Base-by-base conservation (phyloP, 257 asterid genomes). In the Nicotiana tomentosiformis region DNA sequence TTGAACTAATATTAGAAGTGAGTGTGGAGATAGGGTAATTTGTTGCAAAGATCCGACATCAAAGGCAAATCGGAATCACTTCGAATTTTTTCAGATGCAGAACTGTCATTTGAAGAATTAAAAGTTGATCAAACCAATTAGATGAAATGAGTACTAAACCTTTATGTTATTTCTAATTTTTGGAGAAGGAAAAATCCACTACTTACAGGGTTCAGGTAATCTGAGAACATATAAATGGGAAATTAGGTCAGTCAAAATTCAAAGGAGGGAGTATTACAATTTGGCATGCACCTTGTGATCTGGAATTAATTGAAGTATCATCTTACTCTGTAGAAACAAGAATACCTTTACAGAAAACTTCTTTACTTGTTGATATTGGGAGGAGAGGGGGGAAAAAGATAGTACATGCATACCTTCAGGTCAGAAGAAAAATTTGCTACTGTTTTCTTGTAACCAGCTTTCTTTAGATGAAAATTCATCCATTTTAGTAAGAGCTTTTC, bases 381-480 rank as follows among this genome's bases (percentile, higher is more conserved):
- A 46, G 62, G 62, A 1, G 23, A 23, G 80, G 26, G 14, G 15
- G 26, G 23, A 26, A 15, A 26, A 49, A 2, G 26, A 23, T 23
- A 23, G 26, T 23, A 23, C 26, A 23, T 23, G 26, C 17, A 15
- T 87, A 96, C 99, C 97, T 96, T 96, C 89, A 96, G 35, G 84
- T 96, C 99, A 29, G 99, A 93, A 74, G 98, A 88, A 90, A 96
- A 96, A 88, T 96, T 96, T 77, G 97, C 18, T 66, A 96, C 98
- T 60, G 90, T 87, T 85, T 93, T 96, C 78, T 93, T 82, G 90
- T 94, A 96, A 82, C 99, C 99, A 5, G 91, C 98, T 92, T 92
- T 94, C 86, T 92, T 93, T 33, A 95, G 98, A 90, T 94, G 99
- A 89, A 95, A 95, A 89, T 95, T 95, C 99, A 93, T 95, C 99